phyloP scores from a whole-genome alignment of 1,139 yeast species.

The Dujonia santamariae region DNA sequence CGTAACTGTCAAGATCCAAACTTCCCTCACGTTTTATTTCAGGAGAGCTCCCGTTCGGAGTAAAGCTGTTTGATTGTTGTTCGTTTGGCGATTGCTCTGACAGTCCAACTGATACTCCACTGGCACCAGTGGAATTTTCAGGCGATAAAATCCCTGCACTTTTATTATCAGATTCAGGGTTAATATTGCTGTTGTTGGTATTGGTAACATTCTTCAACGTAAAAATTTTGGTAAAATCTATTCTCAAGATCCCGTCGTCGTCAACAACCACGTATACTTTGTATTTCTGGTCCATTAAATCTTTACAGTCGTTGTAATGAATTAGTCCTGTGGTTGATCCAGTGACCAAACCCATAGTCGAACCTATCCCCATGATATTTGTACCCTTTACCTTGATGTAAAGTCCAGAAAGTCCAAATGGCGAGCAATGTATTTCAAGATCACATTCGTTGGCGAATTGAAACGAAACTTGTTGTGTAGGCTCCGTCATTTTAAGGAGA shows the following conservation, averaged over 20 bases:
- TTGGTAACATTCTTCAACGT: conserved; percentile 16
- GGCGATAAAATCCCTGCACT: neutral
- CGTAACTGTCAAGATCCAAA: conserved; percentile 13
- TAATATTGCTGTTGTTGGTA: neutral
- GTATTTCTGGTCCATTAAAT: conserved; percentile 47
- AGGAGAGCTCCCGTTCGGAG: conserved; percentile 4
- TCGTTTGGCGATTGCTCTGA: conserved; percentile 1
- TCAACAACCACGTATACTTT: conserved; percentile 52
- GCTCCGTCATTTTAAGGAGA: conserved; percentile 2
- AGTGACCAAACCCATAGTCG: conserved; percentile 56
- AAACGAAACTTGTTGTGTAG: conserved; percentile 24
- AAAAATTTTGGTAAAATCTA: conserved; percentile 52
- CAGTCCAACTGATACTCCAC: neutral
- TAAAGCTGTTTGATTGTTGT: neutral
- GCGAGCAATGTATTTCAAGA: conserved; percentile 55
- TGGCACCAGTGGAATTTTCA: neutral
- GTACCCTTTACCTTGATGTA: conserved; percentile 53
- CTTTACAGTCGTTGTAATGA: conserved; percentile 50
- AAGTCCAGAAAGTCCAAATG: conserved; percentile 56
- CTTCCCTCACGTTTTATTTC: conserved; percentile 9
- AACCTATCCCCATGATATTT: conserved; percentile 53
- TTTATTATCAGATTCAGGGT: conserved; percentile 1
- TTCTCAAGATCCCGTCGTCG: conserved; percentile 46
- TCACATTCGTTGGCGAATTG: conserved; percentile 53
- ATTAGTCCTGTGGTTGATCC: conserved; percentile 51